These are phyloP conservation scores for Corymbia citriodora DNA, from an alignment of 441 rosid species.

Conservation along the genomic window DNA sequence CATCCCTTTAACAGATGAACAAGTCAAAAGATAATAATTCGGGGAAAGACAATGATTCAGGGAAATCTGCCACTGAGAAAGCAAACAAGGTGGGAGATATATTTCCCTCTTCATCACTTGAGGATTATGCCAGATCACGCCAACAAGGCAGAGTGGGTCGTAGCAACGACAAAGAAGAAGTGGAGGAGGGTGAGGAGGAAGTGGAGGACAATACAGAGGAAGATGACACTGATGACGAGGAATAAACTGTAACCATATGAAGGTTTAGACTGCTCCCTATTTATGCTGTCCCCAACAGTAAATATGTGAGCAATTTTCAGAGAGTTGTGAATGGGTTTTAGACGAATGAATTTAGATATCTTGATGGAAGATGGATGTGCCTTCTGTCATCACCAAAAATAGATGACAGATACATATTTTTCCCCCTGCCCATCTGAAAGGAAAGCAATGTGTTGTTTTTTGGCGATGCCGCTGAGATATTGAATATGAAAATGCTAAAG, in stretches of 20 bases:
- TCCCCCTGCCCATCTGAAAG: neutral
- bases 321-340: neutral
- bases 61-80: slow-evolving; percentile 28
- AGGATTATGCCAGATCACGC: slow-evolving; percentile 65
- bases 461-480: neutral
- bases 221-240: neutral
- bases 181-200: slow-evolving; percentile 7
- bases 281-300: neutral
- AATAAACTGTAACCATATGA: neutral
- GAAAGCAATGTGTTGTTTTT: neutral
- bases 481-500: neutral
- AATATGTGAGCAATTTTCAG: neutral
- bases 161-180: slow-evolving; percentile 6
- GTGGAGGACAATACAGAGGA: slow-evolving; percentile 7
- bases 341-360: neutral
- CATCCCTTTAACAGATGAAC: slow-evolving; percentile 50
- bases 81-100: slow-evolving; percentile 76
- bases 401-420: neutral
- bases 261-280: neutral
- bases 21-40: slow-evolving; percentile 42
- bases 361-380: neutral
- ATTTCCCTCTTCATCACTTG: slow-evolving; percentile 75
- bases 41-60: slow-evolving; percentile 20
- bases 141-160: slow-evolving; percentile 14
- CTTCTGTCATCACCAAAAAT: neutral